phyloP scores from a whole-genome alignment of 2,329 filamentous ascomycete species.

The Fusarium globosum region DNA sequence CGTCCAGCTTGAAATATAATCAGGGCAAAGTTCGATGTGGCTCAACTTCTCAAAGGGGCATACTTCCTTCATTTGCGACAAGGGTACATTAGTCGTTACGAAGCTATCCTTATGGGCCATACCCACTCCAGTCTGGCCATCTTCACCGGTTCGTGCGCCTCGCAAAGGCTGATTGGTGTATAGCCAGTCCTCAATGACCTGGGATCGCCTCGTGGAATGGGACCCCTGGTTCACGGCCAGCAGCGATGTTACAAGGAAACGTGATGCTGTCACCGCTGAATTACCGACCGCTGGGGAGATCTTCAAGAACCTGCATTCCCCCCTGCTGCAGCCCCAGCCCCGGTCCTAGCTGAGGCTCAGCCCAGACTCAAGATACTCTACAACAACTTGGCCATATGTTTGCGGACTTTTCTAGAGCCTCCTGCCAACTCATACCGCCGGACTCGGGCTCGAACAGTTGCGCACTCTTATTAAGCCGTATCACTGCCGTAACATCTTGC shows the following conservation, averaged over 20 bases:
- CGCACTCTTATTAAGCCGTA: background rate
- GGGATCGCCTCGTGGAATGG: constrained; percentile 31
- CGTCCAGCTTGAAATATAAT: constrained; percentile 31
- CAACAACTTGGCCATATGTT: background rate
- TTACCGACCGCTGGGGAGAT: constrained; percentile 17
- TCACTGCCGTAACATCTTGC: constrained; percentile 4
- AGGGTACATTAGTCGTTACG: constrained; percentile 35
- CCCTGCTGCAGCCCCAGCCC: constrained; percentile 9
- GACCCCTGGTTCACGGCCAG: constrained; percentile 24
- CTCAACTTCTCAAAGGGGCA: constrained; percentile 24
- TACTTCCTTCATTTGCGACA: constrained; percentile 37
- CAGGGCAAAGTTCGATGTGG: constrained; percentile 19
- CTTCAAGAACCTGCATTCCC: constrained; percentile 20
- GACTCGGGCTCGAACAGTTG: background rate
- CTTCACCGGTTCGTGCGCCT: constrained; percentile 27
- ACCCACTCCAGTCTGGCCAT: constrained; percentile 39
- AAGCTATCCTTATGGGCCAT: constrained; percentile 28
- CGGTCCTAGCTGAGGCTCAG: constrained; percentile 17
- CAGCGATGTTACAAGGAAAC: constrained; percentile 12
- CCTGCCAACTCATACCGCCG: constrained; percentile 1
- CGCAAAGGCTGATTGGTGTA: constrained; percentile 39
- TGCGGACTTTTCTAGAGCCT: background rate
- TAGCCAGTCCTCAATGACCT: constrained; percentile 28
- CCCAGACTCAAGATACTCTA: background rate
- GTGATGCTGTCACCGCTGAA: constrained; percentile 18